Percentiles rank a stretch among this genome's conserved stretches.
These are phyloP conservation scores for Nitzschia sp. DNA, from an alignment of 108 stramenopile species.

Conservation along the genomic window DNA sequence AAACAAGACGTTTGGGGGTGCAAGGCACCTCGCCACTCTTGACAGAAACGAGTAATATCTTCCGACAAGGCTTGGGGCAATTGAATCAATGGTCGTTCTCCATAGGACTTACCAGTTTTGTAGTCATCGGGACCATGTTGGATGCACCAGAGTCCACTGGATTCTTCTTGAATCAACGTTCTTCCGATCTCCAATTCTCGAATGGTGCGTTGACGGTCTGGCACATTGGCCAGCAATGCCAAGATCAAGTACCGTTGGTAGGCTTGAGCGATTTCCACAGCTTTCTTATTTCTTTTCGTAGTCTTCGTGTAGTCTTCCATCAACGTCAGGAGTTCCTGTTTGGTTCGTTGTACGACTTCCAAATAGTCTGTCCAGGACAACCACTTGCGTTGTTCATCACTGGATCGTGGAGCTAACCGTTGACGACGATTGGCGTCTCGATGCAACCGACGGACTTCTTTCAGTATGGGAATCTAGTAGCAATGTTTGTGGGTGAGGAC, in stretches of 20 bases:
- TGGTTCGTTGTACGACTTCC: conserved; percentile 53
- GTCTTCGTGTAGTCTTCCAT: conserved; percentile 41
- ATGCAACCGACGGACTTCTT: conserved; percentile 74
- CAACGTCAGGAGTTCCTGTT: conserved; percentile 43
- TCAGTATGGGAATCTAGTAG: conserved; percentile 50
- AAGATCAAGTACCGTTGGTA: conserved; percentile 78
- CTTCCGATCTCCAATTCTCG: conserved; percentile 75
- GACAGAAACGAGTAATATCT: conserved; percentile 71
- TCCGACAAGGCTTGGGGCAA: conserved; percentile 54
- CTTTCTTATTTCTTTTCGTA: conserved; percentile 17
- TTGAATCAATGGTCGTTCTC: conserved; percentile 75
- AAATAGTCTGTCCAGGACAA: conserved; percentile 77
- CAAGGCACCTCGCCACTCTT: conserved; percentile 66
- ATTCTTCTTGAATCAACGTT: conserved; percentile 51
- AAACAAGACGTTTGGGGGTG: conserved; percentile 45
- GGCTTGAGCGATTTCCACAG: conserved; percentile 50
- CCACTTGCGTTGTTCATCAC: conserved; percentile 80
- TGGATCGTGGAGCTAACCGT: conserved; percentile 59
- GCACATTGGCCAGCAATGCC: conserved; percentile 74
- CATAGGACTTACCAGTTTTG: conserved; percentile 83
- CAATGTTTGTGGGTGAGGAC: too few species aligned
- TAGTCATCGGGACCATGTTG: conserved; percentile 80
- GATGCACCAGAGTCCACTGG: conserved; percentile 46
- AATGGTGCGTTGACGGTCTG: conserved; percentile 84
- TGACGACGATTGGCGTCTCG: conserved; percentile 70